Conservation (phyloP, 1,284 basidiomycete species). For the Trichosporon sp. region DNA sequence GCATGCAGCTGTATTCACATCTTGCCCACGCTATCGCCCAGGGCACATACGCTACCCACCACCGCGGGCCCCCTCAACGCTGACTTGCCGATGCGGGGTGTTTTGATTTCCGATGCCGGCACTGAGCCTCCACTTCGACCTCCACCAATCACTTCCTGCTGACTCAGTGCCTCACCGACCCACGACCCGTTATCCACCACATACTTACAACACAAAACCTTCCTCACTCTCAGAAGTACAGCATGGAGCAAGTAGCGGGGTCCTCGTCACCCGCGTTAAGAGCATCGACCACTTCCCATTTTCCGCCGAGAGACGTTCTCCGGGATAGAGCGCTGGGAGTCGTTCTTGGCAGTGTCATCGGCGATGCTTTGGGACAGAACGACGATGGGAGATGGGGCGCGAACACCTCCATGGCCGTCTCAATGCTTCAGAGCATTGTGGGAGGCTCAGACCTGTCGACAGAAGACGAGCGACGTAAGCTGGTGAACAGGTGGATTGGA, state of each 20-base stretch:
- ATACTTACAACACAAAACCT: too few species aligned
- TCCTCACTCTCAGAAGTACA: neutral
- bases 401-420: neutral
- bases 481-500: neutral
- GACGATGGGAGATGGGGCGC: neutral
- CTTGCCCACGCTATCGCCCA: neutral
- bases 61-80: too few species aligned
- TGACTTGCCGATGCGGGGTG: too few species aligned
- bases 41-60: too few species aligned
- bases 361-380: neutral
- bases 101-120: too few species aligned
- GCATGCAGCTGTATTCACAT: neutral
- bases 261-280: too few species aligned
- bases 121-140: neutral
- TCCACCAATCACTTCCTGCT: neutral
- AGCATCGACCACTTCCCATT: neutral
- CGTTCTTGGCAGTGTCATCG: neutral
- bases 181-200: neutral
- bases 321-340: neutral
- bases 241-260: neutral
- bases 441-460: neutral
- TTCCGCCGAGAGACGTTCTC: neutral
- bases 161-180: neutral
- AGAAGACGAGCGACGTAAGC: neutral
- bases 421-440: neutral